These are phyloP conservation scores for Trichoderma erinaceum DNA, from an alignment of 495 filamentous ascomycete species.

Conservation along the genomic window DNA sequence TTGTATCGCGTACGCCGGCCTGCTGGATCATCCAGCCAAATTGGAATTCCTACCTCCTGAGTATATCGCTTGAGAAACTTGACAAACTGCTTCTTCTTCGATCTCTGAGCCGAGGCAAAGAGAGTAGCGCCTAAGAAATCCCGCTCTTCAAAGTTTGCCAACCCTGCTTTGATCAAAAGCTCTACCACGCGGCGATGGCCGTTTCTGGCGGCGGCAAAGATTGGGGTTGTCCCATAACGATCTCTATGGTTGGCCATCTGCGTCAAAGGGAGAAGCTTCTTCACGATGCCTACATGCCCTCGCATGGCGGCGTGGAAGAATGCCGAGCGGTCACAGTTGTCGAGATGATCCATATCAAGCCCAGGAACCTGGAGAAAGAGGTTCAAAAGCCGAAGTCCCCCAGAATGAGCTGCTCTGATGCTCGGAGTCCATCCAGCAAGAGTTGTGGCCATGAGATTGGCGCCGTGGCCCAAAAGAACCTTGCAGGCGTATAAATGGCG, in stretches of 20 bases:
- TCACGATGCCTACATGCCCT: not conserved
- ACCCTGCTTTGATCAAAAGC: not conserved
- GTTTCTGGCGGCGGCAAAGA: not conserved
- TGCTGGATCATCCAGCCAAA: not conserved
- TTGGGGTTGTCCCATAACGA: not conserved
- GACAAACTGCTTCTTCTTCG: not conserved
- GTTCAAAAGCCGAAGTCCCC: not conserved
- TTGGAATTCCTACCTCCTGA: not conserved
- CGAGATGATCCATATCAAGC: not conserved
- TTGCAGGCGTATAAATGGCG: not conserved
- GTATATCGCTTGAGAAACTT: not conserved
- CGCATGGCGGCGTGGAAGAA: slow-evolving; percentile 8
- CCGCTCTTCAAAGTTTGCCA: not conserved
- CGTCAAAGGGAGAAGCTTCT: not conserved
- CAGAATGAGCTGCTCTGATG: not conserved
- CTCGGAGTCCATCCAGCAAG: not conserved
- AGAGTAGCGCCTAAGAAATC: not conserved
- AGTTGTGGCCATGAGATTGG: not conserved
- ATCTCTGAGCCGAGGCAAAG: not conserved
- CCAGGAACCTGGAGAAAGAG: not conserved
- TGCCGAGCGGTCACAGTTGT: not conserved
- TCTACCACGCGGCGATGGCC: not conserved
- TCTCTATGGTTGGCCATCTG: not conserved
- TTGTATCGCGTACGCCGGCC: not conserved
- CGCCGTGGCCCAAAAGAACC: not conserved